These are phyloP conservation scores for Lizonia empirigonia DNA, from an alignment of 2,329 filamentous ascomycete species.

Conservation along the genomic window DNA sequence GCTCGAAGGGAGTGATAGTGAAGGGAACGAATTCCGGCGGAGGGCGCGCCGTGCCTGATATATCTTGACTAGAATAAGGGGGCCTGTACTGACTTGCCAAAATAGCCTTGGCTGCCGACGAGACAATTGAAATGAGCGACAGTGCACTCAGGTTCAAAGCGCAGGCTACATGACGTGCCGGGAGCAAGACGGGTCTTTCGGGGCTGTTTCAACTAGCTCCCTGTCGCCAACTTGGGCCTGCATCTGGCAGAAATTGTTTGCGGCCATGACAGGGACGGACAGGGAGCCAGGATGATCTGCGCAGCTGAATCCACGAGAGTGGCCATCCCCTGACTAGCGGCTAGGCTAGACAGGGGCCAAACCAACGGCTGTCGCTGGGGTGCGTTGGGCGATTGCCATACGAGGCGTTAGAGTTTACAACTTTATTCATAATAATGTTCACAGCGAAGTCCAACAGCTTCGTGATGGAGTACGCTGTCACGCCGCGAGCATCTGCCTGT, in stretches of 20 bases:
- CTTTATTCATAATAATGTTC: not conserved
- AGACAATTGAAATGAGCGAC: constrained; percentile 50
- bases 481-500: not conserved
- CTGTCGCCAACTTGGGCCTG: constrained; percentile 33
- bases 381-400: constrained; percentile 11
- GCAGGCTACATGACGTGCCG: constrained; percentile 49
- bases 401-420: constrained; percentile 8
- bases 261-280: constrained; percentile 13
- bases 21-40: constrained; percentile 28
- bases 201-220: constrained; percentile 47
- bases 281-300: constrained; percentile 40
- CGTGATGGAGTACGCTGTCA: not conserved
- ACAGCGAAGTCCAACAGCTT: not conserved
- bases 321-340: constrained; percentile 32
- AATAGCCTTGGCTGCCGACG: constrained; percentile 44
- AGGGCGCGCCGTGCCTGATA: constrained; percentile 42
- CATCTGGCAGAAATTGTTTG: constrained; percentile 33
- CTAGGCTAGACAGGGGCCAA: constrained; percentile 23
- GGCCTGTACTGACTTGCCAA: constrained; percentile 38
- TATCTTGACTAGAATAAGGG: constrained; percentile 38
- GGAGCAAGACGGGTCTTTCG: constrained; percentile 45
- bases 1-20: constrained; percentile 34
- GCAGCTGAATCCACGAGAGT: constrained; percentile 34
- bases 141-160: constrained; percentile 44
- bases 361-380: constrained; percentile 29